Percentiles rank a stretch among this genome's conserved stretches.
Evolutionary conservation across 192 early-diverging fungal species (phyloP).

Genomic region (Coemansia sp.): DNA sequence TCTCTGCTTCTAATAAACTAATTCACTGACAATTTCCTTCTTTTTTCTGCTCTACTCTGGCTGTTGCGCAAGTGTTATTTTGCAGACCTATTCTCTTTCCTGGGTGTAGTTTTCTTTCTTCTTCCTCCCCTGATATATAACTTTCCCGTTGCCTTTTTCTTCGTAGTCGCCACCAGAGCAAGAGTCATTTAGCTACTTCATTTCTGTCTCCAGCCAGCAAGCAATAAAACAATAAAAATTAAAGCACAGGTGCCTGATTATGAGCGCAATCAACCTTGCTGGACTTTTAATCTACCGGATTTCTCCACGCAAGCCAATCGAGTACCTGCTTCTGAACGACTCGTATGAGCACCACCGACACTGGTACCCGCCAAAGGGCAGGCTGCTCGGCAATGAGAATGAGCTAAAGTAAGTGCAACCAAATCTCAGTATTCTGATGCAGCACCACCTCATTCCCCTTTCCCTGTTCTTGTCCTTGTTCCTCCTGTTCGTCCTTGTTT

Average conservation of each 20-base stretch:
- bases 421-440: not conserved
- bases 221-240: not conserved
- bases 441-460: not conserved
- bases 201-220: not conserved
- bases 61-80: not conserved
- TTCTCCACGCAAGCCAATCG: conserved; percentile 60
- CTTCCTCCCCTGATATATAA: not conserved
- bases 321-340: conserved; percentile 85
- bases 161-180: too few relatives aligned
- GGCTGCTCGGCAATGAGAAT: conserved; percentile 75
- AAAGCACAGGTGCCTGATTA: conserved; percentile 9
- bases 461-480: not conserved
- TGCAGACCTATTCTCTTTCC: too few relatives aligned
- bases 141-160: conserved; percentile 10
- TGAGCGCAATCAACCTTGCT: conserved; percentile 50
- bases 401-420: conserved; percentile 70
- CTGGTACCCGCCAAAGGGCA: conserved; percentile 84
- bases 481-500: not conserved
- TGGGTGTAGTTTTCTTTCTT: conserved; percentile 4
- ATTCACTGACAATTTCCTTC: not conserved
- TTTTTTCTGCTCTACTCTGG: not conserved
- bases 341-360: conserved; percentile 75
- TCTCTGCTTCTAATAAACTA: not conserved
- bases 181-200: too few relatives aligned
- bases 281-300: conserved; percentile 76